Evolutionary conservation across 2,329 filamentous ascomycete genomes (phyloP).

Genomic region (Byssochlamys sp.): DNA sequence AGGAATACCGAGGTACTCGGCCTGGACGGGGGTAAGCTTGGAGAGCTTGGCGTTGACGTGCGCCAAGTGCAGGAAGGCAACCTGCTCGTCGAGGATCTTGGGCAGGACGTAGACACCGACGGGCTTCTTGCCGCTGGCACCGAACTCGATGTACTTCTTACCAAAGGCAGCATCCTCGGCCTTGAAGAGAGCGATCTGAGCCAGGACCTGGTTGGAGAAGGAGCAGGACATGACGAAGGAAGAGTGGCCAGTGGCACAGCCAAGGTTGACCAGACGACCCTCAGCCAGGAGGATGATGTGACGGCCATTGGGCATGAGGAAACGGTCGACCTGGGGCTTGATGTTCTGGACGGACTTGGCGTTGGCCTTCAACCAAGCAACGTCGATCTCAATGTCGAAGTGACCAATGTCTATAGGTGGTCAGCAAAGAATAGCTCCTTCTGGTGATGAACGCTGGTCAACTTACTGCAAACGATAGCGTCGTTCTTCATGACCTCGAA

Average conservation of each 20-base stretch:
- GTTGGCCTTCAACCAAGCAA: conserved; percentile 98
- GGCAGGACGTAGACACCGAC: conserved; percentile 92
- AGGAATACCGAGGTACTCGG: conserved; percentile 84
- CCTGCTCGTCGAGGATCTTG: conserved; percentile 98
- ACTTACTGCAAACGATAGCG: conserved; percentile 91
- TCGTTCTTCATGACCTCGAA: conserved; percentile 95
- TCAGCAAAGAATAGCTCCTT: conserved; percentile 8
- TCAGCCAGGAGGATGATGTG: conserved; percentile 98
- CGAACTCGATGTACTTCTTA: conserved; percentile 93
- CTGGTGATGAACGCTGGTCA: conserved; percentile 1
- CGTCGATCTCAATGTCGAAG: conserved; percentile 99
- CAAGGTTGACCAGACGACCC: conserved; percentile 97
- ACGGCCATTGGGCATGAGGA: conserved; percentile 81
- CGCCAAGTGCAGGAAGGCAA: conserved; percentile 81
- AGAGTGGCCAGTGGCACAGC: conserved; percentile 97
- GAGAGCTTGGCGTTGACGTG: conserved; percentile 94
- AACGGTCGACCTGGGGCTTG: conserved; percentile 99
- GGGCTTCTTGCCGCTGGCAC: conserved; percentile 79
- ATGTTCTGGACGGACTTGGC: conserved; percentile 90
- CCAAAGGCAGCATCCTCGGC: conserved; percentile 74
- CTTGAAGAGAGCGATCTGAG: conserved; percentile 98
- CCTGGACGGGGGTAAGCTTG: conserved; percentile 73
- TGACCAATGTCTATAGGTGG: conserved; percentile 75
- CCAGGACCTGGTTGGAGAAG: conserved; percentile 99
- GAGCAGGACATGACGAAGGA: conserved; percentile 99